Evolutionary conservation across 1,139 yeast species (phyloP), one percentile per base, ranked within the genome.

Genomic region (Taphrina confusa): DNA sequence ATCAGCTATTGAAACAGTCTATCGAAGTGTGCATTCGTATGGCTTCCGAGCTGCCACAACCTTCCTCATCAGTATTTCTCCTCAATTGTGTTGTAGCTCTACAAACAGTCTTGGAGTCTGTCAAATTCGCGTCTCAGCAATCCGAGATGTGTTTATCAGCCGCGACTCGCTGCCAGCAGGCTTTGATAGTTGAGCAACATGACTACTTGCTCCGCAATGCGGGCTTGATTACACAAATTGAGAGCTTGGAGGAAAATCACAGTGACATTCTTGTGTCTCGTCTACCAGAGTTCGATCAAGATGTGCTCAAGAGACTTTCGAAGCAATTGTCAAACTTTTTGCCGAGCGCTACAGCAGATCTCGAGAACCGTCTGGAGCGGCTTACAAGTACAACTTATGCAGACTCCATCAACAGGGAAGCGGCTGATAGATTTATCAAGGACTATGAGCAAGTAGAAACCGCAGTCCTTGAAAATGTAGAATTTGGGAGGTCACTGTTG

Each of bases 191-290:
- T 20, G 65, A 66, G n/a, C 73, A 70, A 56, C 64, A 62, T 40
- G 65, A 65, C 8, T 61, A 61, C 46, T 69, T 73, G 55, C 46
- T 69, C 46, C 37, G 55, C 3, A 65, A 68, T 8, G 73, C 76
- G 2, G 85, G 82, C 68, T 78, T 80, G 46, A 87, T 82, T 12
- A 61, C 62, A 5, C 42, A 58, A 5, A 37, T 64, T 22, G 52
- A 45, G 22, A 60, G 65, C 2, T 33, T 64, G 9, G 34, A 56
- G 8, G 61, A 42, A 14, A 61, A 57, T 37, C 44, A 62, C 9
- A 12, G 25, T 14, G 30, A 30, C 54, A 45, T 37, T 58, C 50
- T 33, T 2, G 18, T 37, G 39, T 36, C 30, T 18, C 31, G 62
- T 49, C 31, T 57, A 23, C 57, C 60, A 6, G 52, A 57, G 25